Base-by-base conservation (phyloP, 441 rosid genomes). In the Isatis lusitanica region DNA sequence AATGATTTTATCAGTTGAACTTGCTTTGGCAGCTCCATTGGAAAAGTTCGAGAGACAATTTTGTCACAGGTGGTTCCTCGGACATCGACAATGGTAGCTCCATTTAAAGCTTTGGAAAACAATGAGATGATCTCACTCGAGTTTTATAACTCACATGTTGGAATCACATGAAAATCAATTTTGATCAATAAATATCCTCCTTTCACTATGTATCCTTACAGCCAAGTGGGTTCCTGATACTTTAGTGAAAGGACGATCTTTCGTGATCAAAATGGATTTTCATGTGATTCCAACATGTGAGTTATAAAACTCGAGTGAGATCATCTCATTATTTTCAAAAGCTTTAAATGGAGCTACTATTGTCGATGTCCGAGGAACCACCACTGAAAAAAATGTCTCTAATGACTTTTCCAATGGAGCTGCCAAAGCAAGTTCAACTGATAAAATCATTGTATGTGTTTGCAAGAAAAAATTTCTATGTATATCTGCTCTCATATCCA, bases 191-290 rank as follows among this genome's bases (percentile, higher is more conserved):
- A n/a, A n/a, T n/a, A n/a, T n/a, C n/a, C n/a, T n/a, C n/a, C n/a
- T n/a, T n/a, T n/a, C n/a, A n/a, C n/a, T n/a, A n/a, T n/a, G 92
- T 21, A 71, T 85, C 64, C 77, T 91, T 3, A 86, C 79, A 26
- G 91, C 92, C 6, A 84, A 86, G 71, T 81, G 65, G 51, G 76
- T 63, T 30, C 55, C 40, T 13, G 24, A 62, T 17, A 35, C 11
- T 1, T 8, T 3, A 31, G 39, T 44, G n/a, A 64, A 46, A 64
- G 68, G 43, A 64, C 57, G 57, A 64, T 64, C 57, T 0, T 47
- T 64, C 43, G 47, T 31, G 2, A 56, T 77, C 66, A 13, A 62
- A 70, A 76, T 85, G 80, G 79, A 85, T 71, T 68, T 68, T 40
- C 61, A 38, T 30, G 86, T 88, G 83, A 75, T 60, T 61, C 53